Conservation (phyloP, 176 grass and related monocot genomes). For the Avena atlantica region DNA sequence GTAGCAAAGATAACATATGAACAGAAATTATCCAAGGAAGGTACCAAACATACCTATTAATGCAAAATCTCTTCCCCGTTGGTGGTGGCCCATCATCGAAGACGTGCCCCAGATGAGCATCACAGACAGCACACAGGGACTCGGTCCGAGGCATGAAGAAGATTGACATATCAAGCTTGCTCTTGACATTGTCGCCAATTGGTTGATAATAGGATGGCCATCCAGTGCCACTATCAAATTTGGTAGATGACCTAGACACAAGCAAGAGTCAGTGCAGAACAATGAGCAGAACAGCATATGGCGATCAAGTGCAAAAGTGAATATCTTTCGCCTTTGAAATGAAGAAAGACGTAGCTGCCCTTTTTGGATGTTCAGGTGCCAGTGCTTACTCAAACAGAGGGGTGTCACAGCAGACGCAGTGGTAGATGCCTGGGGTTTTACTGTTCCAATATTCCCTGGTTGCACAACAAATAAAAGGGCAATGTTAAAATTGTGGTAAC, state of each 20-base stretch:
- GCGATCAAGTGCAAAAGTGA: not conserved
- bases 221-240: conserved; percentile 88
- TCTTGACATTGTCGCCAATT: conserved; percentile 71
- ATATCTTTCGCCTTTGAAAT: not conserved
- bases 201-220: conserved; percentile 89
- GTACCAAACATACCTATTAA: conserved; percentile 51
- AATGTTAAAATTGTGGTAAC: not conserved
- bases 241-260: conserved; percentile 69
- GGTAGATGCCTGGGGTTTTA: conserved; percentile 67
- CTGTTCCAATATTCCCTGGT: conserved; percentile 51
- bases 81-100: conserved; percentile 78
- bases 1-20: not conserved
- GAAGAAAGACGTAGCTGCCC: not conserved
- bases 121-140: conserved; percentile 69
- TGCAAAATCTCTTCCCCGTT: conserved; percentile 81
- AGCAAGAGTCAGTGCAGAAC: conserved; percentile 13
- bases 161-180: conserved; percentile 80
- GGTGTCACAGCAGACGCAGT: conserved; percentile 77
- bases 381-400: conserved; percentile 81
- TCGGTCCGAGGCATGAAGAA: conserved; percentile 86
- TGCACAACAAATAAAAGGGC: conserved; percentile 23
- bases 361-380: not conserved
- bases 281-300: not conserved
- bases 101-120: conserved; percentile 83
- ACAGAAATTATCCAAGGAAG: not conserved